Evolutionary conservation across 2,329 filamentous ascomycete genomes (phyloP).

Genomic region (Phoma sp.): DNA sequence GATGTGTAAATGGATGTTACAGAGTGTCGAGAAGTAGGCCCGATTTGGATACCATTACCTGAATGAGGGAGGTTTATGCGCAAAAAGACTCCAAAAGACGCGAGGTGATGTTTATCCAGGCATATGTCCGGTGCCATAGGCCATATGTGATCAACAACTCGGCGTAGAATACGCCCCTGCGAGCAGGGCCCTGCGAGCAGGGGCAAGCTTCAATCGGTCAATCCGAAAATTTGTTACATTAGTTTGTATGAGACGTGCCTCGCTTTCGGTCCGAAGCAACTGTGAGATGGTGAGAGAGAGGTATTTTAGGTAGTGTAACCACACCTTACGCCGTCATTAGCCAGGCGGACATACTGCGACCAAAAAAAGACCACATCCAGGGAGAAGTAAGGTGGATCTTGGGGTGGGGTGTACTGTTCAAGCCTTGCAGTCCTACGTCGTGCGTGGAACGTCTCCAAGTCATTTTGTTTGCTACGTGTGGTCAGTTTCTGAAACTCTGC

Average conservation of each 20-base stretch:
- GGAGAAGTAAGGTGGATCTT: background rate
- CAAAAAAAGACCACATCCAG: background rate
- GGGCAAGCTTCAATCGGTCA: background rate
- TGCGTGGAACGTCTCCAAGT: background rate
- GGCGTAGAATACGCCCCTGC: background rate
- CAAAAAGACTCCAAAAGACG: background rate
- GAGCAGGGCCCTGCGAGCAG: too few species aligned
- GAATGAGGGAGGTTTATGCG: background rate
- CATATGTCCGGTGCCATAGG: background rate
- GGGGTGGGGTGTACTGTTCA: background rate
- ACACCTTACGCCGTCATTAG: background rate
- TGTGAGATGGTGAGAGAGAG: background rate
- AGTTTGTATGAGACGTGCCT: background rate
- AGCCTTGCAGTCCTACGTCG: background rate
- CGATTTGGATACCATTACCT: background rate
- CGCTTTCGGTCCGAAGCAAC: background rate
- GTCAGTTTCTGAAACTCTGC: too few species aligned
- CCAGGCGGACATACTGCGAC: background rate
- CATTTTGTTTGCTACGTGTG: background rate
- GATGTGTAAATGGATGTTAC: background rate
- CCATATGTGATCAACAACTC: background rate
- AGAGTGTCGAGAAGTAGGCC: background rate
- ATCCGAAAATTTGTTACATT: background rate
- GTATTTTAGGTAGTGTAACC: constrained; percentile 7
- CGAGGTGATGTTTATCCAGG: background rate